Conservation (phyloP, 2,329 filamentous ascomycete genomes). For the Fusarium secorum region DNA sequence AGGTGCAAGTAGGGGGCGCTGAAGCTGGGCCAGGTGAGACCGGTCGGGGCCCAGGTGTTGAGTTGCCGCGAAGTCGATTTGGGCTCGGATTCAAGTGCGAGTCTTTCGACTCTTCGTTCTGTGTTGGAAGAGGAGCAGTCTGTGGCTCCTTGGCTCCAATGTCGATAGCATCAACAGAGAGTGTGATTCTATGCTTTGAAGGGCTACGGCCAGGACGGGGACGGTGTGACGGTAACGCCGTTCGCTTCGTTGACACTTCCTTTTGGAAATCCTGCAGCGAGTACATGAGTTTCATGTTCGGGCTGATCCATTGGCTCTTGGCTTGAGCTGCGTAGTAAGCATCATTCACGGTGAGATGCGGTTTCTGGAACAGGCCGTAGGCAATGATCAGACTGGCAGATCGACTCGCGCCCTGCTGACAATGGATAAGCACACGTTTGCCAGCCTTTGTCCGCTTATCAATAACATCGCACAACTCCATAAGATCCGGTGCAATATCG, state of each 20-base stretch:
- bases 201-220: conserved; percentile 62
- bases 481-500: conserved; percentile 80
- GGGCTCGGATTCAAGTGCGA: conserved; percentile 51
- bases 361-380: conserved; percentile 82
- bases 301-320: conserved; percentile 86
- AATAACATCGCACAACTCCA: conserved; percentile 78
- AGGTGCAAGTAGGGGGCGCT: conserved; percentile 69
- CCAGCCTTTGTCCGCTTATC: conserved; percentile 75
- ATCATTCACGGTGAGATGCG: conserved; percentile 79
- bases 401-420: conserved; percentile 84
- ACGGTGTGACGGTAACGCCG: conserved; percentile 57
- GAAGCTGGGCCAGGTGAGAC: conserved; percentile 72
- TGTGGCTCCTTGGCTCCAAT: conserved; percentile 62
- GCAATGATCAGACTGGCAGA: conserved; percentile 88
- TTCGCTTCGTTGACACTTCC: conserved; percentile 62
- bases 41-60: conserved; percentile 58
- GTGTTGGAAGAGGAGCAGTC: conserved; percentile 66
- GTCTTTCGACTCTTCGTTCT: conserved; percentile 56
- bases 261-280: conserved; percentile 84
- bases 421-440: conserved; percentile 83
- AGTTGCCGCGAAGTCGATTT: conserved; percentile 60
- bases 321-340: conserved; percentile 82
- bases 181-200: conserved; percentile 66
- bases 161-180: conserved; percentile 67
- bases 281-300: conserved; percentile 93